Evolutionary conservation across 148 eudicot genomes (phyloP).

Genomic region (Hydrangea macrophylla): DNA sequence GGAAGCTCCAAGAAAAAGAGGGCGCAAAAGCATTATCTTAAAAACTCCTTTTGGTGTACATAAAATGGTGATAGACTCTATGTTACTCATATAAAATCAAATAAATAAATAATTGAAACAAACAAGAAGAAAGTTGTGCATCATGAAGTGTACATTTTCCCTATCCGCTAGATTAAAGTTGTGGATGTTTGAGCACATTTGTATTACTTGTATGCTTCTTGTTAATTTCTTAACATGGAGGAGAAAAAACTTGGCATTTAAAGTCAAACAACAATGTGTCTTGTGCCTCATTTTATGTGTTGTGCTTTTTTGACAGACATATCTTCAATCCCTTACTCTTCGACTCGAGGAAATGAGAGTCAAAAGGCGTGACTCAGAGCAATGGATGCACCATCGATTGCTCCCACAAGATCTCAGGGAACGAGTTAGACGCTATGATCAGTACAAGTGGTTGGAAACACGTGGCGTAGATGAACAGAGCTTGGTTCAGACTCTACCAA

Average conservation of each 20-base stretch:
- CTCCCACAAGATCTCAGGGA: conserved; percentile 80
- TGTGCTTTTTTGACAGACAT: conserved; percentile 49
- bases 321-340: conserved; percentile 87
- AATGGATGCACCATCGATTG: conserved; percentile 95
- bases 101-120: neutral
- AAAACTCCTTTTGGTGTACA: no score
- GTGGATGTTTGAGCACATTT: neutral
- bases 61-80: neutral
- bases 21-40: no score
- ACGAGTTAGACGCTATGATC: conserved; percentile 90
- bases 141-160: neutral
- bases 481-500: conserved; percentile 73
- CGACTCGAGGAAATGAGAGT: conserved; percentile 96
- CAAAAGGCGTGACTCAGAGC: conserved; percentile 94
- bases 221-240: conserved; percentile 10
- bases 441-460: conserved; percentile 88
- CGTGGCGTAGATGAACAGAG: conserved; percentile 91
- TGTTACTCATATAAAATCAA: neutral
- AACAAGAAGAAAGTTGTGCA: neutral
- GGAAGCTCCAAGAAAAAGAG: no score
- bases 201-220: neutral
- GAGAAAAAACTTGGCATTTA: neutral
- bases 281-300: neutral
- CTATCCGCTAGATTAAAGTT: neutral
- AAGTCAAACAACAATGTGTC: conserved; percentile 8